These are phyloP conservation scores for Neonectria neomacrospora DNA, from an alignment of 2,329 filamentous ascomycete species.

Conservation along the genomic window DNA sequence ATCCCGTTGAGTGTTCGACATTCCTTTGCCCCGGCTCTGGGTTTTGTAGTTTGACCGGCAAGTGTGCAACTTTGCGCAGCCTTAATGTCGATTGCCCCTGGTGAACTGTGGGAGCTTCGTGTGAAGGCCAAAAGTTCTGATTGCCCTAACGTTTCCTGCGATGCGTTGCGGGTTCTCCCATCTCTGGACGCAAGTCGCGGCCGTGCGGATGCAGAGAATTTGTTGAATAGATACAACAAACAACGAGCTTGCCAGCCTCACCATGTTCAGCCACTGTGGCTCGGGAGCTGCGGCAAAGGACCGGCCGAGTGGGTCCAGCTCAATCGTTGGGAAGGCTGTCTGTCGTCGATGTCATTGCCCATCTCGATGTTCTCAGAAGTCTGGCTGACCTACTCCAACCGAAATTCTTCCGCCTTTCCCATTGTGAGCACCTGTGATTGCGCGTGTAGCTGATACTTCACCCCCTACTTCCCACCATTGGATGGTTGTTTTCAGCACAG, in stretches of 20 bases:
- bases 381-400: conserved; percentile 33
- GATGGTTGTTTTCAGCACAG: conserved; percentile 20
- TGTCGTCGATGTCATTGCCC: conserved; percentile 38
- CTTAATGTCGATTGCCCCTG: background rate
- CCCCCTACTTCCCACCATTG: background rate
- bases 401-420: conserved; percentile 25
- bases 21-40: conserved; percentile 36
- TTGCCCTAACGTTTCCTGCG: background rate
- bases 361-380: conserved; percentile 29
- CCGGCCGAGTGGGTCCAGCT: conserved; percentile 33
- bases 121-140: background rate
- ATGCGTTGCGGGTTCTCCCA: background rate
- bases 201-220: background rate
- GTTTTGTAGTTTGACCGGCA: conserved; percentile 1
- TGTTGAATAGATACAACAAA: background rate
- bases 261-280: conserved; percentile 13
- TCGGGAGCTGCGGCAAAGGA: conserved; percentile 2
- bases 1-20: conserved; percentile 74
- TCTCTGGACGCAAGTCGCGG: background rate
- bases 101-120: background rate
- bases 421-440: conserved; percentile 22
- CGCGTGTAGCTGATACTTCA: conserved; percentile 3
- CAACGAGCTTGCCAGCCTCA: background rate
- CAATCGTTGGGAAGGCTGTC: conserved; percentile 42
- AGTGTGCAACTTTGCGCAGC: no score